Evolutionary conservation across 176 grass and related monocot genomes (phyloP).

Genomic region (Secale cereale): DNA sequence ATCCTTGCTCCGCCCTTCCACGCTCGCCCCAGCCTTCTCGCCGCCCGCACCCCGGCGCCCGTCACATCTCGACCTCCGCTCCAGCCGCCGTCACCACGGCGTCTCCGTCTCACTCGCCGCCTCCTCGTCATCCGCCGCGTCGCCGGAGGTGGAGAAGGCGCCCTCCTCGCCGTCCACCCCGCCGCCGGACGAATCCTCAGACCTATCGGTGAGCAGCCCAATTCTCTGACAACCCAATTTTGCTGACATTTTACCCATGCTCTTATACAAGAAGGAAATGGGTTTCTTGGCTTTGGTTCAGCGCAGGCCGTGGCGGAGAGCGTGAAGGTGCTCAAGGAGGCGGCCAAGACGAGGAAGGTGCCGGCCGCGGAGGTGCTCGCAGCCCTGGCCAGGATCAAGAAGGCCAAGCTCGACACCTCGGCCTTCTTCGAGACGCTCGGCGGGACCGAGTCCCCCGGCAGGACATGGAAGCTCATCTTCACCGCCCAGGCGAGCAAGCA

Average conservation of each 20-base stretch:
- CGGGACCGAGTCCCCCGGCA: constrained; percentile 77
- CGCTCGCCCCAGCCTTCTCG: constrained; percentile 2
- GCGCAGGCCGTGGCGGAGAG: constrained; percentile 58
- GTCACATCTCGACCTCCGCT: background rate
- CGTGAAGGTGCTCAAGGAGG: constrained; percentile 78
- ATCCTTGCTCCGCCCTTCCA: constrained; percentile 22
- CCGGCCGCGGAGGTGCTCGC: constrained; percentile 53
- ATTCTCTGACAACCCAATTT: no score
- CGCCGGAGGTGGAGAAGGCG: constrained; percentile 28
- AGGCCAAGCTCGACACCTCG: constrained; percentile 64
- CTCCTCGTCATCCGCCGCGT: constrained; percentile 13
- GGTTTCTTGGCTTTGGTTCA: constrained; percentile 18
- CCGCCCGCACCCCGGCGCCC: background rate
- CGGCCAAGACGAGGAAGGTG: constrained; percentile 79
- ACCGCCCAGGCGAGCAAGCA: constrained; percentile 52
- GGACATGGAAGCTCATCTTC: constrained; percentile 99
- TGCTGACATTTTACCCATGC: background rate
- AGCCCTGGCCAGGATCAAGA: constrained; percentile 67
- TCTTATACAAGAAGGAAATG: background rate
- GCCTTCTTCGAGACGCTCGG: constrained; percentile 78
- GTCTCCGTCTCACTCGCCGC: constrained; percentile 24
- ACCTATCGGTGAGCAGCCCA: constrained; percentile 34
- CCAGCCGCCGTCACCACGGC: background rate
- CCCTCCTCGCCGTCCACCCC: background rate
- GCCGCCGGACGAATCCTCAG: background rate